Conservation (phyloP, 352 stramenopile genomes). For the Globisporangium splendens region DNA sequence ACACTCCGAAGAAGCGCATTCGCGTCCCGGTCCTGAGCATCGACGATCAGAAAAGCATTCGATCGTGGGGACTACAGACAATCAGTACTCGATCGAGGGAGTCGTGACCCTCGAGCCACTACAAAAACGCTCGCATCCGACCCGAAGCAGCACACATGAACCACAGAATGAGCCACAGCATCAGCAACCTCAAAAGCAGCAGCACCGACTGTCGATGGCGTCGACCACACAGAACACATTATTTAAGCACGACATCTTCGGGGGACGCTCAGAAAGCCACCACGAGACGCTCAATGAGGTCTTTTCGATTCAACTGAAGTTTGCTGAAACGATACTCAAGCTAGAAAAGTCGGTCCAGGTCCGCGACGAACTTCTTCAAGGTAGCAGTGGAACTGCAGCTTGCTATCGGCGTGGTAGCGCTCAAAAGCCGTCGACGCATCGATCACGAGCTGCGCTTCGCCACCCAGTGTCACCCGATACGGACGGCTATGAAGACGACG, state of each 20-base stretch:
- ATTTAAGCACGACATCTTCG: background rate
- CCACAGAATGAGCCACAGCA: background rate
- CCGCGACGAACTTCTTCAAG: slow-evolving; percentile 42
- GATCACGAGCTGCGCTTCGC: background rate
- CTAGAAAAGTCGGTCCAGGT: slow-evolving; percentile 65
- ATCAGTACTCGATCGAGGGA: slow-evolving; percentile 55
- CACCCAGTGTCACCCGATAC: slow-evolving; percentile 5
- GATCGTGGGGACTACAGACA: slow-evolving; percentile 10
- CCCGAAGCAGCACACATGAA: too few species aligned
- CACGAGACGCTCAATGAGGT: slow-evolving; percentile 54
- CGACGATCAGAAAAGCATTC: background rate
- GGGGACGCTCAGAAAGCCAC: background rate
- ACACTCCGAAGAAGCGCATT: slow-evolving; percentile 1
- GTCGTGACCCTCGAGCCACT: slow-evolving; percentile 50
- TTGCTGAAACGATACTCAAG: slow-evolving; percentile 70
- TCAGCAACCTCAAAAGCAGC: background rate
- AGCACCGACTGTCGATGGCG: background rate
- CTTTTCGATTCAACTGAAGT: slow-evolving; percentile 61
- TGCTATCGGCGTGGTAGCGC: background rate
- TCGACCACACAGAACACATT: background rate
- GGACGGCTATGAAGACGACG: slow-evolving; percentile 17
- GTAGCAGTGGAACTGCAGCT: background rate
- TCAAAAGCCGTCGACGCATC: background rate
- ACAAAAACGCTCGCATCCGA: background rate
- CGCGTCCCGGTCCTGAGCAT: background rate